phyloP scores from a whole-genome alignment of 495 filamentous ascomycete genomes.

The Staphylotrichum tortipilum region DNA sequence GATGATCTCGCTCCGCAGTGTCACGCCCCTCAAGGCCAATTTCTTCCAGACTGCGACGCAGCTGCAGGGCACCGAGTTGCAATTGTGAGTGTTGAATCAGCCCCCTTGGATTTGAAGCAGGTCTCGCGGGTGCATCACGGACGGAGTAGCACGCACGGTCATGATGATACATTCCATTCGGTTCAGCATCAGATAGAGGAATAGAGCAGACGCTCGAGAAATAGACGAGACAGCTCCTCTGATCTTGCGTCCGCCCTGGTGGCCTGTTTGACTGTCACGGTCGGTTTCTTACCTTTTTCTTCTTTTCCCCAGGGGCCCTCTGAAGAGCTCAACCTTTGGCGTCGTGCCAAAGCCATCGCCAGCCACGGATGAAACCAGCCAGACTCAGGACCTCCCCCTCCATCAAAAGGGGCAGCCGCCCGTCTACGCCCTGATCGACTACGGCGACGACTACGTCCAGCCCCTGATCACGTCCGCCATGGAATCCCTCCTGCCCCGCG shows the following conservation, averaged over 20 bases:
- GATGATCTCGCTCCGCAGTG: conserved; percentile 39
- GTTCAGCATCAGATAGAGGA: conserved; percentile 16
- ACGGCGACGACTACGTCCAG: conserved; percentile 79
- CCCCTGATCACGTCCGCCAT: conserved; percentile 70
- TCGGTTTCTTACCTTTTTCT: conserved; percentile 7
- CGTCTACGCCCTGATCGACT: conserved; percentile 69
- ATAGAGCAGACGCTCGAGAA: conserved; percentile 22
- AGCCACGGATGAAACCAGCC: not conserved
- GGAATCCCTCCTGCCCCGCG: conserved; percentile 46
- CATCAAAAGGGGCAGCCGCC: conserved; percentile 11
- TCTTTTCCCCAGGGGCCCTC: not conserved
- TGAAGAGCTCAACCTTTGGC: conserved; percentile 5
- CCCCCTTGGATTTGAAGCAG: conserved; percentile 6
- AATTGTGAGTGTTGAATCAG: conserved; percentile 63
- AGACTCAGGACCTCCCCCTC: not conserved
- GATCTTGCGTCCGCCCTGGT: not conserved
- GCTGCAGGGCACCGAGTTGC: conserved; percentile 61
- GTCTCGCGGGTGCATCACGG: conserved; percentile 2
- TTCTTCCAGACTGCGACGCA: conserved; percentile 70
- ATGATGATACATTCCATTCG: not conserved
- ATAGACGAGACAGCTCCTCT: conserved; percentile 19
- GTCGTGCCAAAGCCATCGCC: not conserved
- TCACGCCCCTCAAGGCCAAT: conserved; percentile 85
- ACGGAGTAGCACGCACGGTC: conserved; percentile 3
- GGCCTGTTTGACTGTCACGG: not conserved